These are phyloP conservation scores for Notholithocarpus densiflorus DNA, from an alignment of 306 rosid genomes.

Conservation along the genomic window DNA sequence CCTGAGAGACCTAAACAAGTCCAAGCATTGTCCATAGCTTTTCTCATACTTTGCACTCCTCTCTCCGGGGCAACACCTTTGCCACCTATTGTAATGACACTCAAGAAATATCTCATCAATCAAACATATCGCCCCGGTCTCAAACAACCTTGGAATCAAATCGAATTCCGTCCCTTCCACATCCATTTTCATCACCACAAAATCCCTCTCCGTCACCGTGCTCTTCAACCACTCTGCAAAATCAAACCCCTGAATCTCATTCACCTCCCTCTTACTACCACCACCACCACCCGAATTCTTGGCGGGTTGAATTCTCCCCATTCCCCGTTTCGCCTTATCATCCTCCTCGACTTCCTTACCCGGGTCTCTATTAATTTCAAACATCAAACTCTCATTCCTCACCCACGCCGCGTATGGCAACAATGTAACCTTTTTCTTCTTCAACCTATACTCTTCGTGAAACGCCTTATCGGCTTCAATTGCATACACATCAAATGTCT, in stretches of 20 bases:
- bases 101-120: slow-evolving; percentile 92
- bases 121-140: slow-evolving; percentile 90
- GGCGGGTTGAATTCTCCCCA: slow-evolving; percentile 91
- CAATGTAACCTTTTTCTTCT: slow-evolving; percentile 69
- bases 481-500: slow-evolving; percentile 84
- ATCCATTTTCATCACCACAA: slow-evolving; percentile 98
- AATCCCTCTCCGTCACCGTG: slow-evolving; percentile 66
- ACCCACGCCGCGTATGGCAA: slow-evolving; percentile 97
- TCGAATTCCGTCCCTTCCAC: slow-evolving; percentile 95
- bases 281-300: slow-evolving; percentile 35
- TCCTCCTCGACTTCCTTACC: slow-evolving; percentile 58
- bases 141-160: slow-evolving; percentile 73
- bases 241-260: slow-evolving; percentile 82
- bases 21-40: slow-evolving; percentile 80
- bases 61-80: slow-evolving; percentile 91
- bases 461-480: slow-evolving; percentile 86
- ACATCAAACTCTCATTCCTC: slow-evolving; percentile 73
- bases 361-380: slow-evolving; percentile 76
- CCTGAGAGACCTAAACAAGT: slow-evolving; percentile 68
- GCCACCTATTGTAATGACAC: slow-evolving; percentile 98
- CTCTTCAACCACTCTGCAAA: slow-evolving; percentile 78
- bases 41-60: slow-evolving; percentile 85
- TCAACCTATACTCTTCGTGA: slow-evolving; percentile 71
- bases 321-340: slow-evolving; percentile 68
- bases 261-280: slow-evolving; percentile 60